Percentiles rank a stretch among this genome's conserved stretches.
Conservation (phyloP, 2,329 filamentous ascomycete genomes). For the Bipolaris sorokiniana region DNA sequence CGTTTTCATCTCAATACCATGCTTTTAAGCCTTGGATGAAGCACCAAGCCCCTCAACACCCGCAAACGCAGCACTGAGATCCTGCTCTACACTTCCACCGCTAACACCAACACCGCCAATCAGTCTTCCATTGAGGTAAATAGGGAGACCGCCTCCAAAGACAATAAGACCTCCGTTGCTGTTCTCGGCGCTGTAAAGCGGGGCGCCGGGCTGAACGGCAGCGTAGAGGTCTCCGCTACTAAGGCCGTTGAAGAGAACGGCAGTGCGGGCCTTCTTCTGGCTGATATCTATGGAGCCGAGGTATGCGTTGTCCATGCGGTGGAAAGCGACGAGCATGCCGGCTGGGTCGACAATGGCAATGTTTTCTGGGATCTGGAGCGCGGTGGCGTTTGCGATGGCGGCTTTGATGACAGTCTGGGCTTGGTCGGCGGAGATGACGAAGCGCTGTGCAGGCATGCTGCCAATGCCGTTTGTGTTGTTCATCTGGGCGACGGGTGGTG, state of each 20-base stretch:
- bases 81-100: constrained; percentile 36
- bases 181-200: constrained; percentile 32
- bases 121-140: constrained; percentile 31
- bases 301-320: constrained; percentile 39
- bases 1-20: not conserved
- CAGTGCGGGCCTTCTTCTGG: constrained; percentile 38
- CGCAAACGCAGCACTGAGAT: constrained; percentile 33
- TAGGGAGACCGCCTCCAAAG: constrained; percentile 40
- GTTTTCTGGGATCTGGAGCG: constrained; percentile 34
- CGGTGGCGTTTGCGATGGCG: constrained; percentile 31
- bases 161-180: constrained; percentile 38
- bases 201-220: constrained; percentile 24
- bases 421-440: constrained; percentile 30
- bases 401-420: constrained; percentile 31
- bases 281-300: constrained; percentile 38
- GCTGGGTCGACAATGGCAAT: constrained; percentile 39
- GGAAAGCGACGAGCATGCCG: constrained; percentile 37
- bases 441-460: constrained; percentile 26
- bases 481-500: constrained; percentile 18
- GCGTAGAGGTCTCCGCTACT: constrained; percentile 20
- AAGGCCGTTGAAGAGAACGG: constrained; percentile 37
- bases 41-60: constrained; percentile 24
- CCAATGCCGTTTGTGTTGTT: constrained; percentile 34
- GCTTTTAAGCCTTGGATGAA: constrained; percentile 8
- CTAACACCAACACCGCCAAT: constrained; percentile 41